phyloP scores from a whole-genome alignment of 768 basidiomycete species.

The Artomyces pyxidatus region DNA sequence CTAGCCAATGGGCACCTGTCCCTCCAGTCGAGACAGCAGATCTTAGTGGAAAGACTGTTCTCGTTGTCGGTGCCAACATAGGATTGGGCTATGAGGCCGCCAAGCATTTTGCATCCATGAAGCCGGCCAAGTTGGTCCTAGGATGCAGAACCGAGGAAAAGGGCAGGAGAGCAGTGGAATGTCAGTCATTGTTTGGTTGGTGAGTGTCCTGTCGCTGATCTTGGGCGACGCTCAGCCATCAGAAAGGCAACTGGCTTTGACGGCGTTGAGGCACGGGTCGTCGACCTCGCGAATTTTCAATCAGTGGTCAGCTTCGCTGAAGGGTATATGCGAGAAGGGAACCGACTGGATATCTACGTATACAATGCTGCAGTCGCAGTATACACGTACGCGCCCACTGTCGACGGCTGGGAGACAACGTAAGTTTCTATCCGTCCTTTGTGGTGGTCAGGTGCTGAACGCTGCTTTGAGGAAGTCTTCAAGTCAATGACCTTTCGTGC shows the following conservation, averaged over 20 bases:
- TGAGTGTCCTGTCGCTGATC: background rate
- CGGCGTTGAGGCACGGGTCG: slow-evolving; percentile 15
- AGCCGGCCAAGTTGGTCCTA: slow-evolving; percentile 11
- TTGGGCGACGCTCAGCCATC: slow-evolving; percentile 16
- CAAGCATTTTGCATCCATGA: slow-evolving; percentile 15
- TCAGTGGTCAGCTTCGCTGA: slow-evolving; percentile 18
- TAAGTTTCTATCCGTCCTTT: slow-evolving; percentile 2
- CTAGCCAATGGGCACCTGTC: slow-evolving; percentile 3
- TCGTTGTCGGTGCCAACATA: slow-evolving; percentile 13
- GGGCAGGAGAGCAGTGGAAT: slow-evolving; percentile 6
- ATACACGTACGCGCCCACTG: slow-evolving; percentile 21
- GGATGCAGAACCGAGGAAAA: slow-evolving; percentile 8
- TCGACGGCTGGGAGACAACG: slow-evolving; percentile 23
- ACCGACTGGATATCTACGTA: slow-evolving; percentile 19
- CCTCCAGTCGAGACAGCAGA: slow-evolving; percentile 4
- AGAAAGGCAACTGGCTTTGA: slow-evolving; percentile 9
- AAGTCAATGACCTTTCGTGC: slow-evolving; percentile 36
- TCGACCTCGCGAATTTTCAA: slow-evolving; percentile 20
- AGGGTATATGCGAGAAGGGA: slow-evolving; percentile 14
- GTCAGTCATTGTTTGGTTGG: slow-evolving; percentile 5
- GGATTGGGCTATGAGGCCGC: slow-evolving; percentile 14
- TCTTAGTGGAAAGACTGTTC: slow-evolving; percentile 12
- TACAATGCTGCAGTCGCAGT: slow-evolving; percentile 17
- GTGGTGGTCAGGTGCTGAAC: too few relatives aligned
- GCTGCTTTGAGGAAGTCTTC: too few relatives aligned